Base-by-base conservation (phyloP, 129 eudicot species). In the Flaveria brownii region DNA sequence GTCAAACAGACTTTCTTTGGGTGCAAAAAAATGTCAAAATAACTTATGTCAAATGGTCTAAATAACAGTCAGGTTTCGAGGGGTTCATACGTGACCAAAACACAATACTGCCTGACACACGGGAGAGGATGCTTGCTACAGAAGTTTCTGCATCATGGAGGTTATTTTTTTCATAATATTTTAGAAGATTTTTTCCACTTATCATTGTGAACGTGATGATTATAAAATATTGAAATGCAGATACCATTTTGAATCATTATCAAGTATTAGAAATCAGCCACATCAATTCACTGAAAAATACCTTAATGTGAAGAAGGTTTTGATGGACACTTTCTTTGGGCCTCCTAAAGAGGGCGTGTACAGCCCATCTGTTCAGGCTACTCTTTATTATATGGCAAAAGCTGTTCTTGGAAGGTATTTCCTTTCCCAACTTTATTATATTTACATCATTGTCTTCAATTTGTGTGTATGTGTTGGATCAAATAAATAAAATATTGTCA, bases 281-380 rank as follows among this genome's bases (percentile, higher is more conserved):
- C 78, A 76, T 69, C 75, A 86, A 82, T 95, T 95, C 82, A 67
- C 71, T 25, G 91, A 95, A 78, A 89, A 79, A 70, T 89, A 91
- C 79, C 70, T 78, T 54, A 81, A 81, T 52, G 97, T 91, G 77
- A 87, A 90, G 80, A 85, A 89, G 76, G 89, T 74, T 65, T 84
- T 95, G 71, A 68, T 87, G 5, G 80, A 88, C 51, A 91, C 95
- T 68, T 95, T 95, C 85, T 95, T 89, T 72, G 99, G 99, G 62
- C 90, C 96, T 72, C 83, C 97, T 3, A 86, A 91, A 51, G 87
- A 81, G 70, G 98, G 99, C 1, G 95, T 95, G 3, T 95, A 91
- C 86, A 95, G 99, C 81, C 99, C 99, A 50, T 95, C 99, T 87
- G 99, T 91, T 46, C 99, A 95, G 77, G 85, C 88, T 69, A 95